phyloP scores from a whole-genome alignment of 2,329 filamentous ascomycete species.

The Cryoendolithus antarcticus region DNA sequence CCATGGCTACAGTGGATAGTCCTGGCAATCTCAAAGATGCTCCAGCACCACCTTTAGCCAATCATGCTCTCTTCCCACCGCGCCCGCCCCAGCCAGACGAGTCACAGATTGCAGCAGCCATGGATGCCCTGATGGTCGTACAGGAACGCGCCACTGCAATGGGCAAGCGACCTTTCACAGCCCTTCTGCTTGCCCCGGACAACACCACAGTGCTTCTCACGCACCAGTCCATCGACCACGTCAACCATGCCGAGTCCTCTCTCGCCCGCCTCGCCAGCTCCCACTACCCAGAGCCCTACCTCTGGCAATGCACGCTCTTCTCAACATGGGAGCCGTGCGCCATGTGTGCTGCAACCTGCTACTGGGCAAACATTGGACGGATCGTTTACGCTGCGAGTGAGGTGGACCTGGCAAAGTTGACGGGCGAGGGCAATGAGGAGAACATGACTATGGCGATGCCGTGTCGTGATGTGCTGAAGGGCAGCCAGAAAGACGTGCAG shows the following conservation, averaged over 20 bases:
- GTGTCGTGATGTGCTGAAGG: slow-evolving; percentile 35
- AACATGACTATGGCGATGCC: slow-evolving; percentile 42
- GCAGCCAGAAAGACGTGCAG: slow-evolving; percentile 38
- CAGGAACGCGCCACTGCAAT: slow-evolving; percentile 34
- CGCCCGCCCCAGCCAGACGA: slow-evolving; percentile 24
- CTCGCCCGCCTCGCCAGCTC: slow-evolving; percentile 37
- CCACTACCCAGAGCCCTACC: slow-evolving; percentile 37
- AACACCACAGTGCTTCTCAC: slow-evolving; percentile 37
- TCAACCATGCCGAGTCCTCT: slow-evolving; percentile 42
- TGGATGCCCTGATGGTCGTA: slow-evolving; percentile 29
- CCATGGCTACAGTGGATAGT: too few relatives aligned
- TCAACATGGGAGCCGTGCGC: slow-evolving; percentile 45
- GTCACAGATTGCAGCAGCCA: slow-evolving; percentile 28
- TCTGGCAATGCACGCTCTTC: slow-evolving; percentile 38
- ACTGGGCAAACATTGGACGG: slow-evolving; percentile 43
- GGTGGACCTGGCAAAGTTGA: slow-evolving; percentile 33
- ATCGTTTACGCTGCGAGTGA: slow-evolving; percentile 41
- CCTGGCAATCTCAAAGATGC: too few relatives aligned
- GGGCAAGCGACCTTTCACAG: slow-evolving; percentile 39
- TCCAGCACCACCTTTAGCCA: too few relatives aligned
- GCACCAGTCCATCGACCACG: slow-evolving; percentile 40
- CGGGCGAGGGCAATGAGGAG: slow-evolving; percentile 37
- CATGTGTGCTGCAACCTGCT: slow-evolving; percentile 38
- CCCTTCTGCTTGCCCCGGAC: slow-evolving; percentile 37
- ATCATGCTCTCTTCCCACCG: slow-evolving; percentile 18